Evolutionary conservation across 192 early-diverging fungal genomes (phyloP), one percentile per base, ranked within the genome.

Genomic region (Mortierella claussenii): DNA sequence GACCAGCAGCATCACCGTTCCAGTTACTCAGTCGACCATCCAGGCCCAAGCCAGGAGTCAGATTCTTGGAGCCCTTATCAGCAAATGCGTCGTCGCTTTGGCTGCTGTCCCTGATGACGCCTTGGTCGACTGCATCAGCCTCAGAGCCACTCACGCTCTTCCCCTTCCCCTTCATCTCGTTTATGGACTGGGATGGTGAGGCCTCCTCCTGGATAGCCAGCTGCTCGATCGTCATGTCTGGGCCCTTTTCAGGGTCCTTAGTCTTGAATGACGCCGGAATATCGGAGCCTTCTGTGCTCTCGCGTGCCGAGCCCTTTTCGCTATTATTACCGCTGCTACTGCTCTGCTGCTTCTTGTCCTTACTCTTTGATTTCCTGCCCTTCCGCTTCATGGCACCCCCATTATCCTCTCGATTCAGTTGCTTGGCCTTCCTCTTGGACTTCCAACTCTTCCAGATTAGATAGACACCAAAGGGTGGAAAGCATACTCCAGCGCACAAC

Each of bases 1-100:
- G 71, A 20, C 62, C 63, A 21, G 40, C 24, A n/a, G 65, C 37
- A 4, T 76, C 73, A 24, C 64, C 59, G 11, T 76, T 76, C 73
- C 73, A 76, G 27, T 76, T 66, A 30, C 59, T 76, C 23, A 76
- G 20, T 26, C 73, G 73, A 23, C 73, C 73, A 55, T 76, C 73
- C 12, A 76, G 47, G 0, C 73, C 73, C 18, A 76, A 52, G 2
- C 48, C 73, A 15, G 56, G 57, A 1, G 56, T 58, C 52, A 57
- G n/a, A 42, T 46, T 51, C 53, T 18, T 59, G 42, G 51, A 24
- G 48, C 18, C 37, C 18, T 42, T 8, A 1, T 56, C 6, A 15
- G 43, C 53, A 12, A 23, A 30, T 4, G 24, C 4, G 12, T 34
- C 43, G 47, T 2, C 7, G 46, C 13, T 28, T 5, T 21, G 15